A percentile compares a stretch with the other conserved stretches of the same genome.
Evolutionary conservation across 2,329 filamentous ascomycete species (phyloP).

Genomic region (Ceratocystis eucalypticola): DNA sequence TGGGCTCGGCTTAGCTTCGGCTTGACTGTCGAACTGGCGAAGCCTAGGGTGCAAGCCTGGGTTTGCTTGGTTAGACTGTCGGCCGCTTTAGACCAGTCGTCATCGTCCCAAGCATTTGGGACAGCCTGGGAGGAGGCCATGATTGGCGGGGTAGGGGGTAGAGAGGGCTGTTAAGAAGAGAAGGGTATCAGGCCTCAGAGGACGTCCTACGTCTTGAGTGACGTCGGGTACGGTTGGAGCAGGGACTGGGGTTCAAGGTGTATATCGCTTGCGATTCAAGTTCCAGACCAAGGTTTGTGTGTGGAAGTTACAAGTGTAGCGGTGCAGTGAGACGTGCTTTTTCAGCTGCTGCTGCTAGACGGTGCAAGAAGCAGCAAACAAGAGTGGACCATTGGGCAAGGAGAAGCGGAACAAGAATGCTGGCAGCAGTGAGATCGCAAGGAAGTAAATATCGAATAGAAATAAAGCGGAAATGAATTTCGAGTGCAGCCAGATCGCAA

Average conservation of each 20-base stretch:
- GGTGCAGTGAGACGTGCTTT: neutral
- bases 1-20: slow-evolving; percentile 55
- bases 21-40: slow-evolving; percentile 26
- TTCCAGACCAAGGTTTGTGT: neutral
- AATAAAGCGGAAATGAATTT: neutral
- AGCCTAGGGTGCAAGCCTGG: slow-evolving; percentile 1
- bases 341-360: slow-evolving; percentile 8
- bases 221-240: neutral
- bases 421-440: neutral
- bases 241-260: too few relatives aligned
- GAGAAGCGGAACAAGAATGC: neutral
- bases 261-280: neutral
- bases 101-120: slow-evolving; percentile 77
- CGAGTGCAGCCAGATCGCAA: neutral
- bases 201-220: neutral
- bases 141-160: slow-evolving; percentile 34
- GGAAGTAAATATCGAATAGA: neutral
- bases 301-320: neutral
- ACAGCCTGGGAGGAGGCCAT: slow-evolving; percentile 29
- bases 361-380: slow-evolving; percentile 12
- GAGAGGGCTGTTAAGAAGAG: slow-evolving; percentile 21
- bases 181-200: neutral
- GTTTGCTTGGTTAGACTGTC: slow-evolving; percentile 38
- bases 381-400: slow-evolving; percentile 9
- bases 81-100: slow-evolving; percentile 74